Evolutionary conservation across 1,284 basidiomycete species (phyloP).

Genomic region (Ganoderma lucidum): DNA sequence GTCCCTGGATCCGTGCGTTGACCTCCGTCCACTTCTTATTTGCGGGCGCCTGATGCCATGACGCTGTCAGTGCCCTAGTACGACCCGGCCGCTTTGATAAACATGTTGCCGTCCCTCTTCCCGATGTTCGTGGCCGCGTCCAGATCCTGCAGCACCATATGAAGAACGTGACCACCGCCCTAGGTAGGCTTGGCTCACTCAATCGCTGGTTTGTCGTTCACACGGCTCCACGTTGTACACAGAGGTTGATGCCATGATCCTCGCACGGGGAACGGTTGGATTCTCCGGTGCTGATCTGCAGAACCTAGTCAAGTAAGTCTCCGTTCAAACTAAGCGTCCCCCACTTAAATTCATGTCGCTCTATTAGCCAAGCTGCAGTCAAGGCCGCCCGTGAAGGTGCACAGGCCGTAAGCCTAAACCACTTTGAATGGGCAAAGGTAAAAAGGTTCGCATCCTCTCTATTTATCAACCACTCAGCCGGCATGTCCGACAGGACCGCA

Average conservation of each 20-base stretch:
- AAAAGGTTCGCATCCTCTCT: constrained; percentile 5
- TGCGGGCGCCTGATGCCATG: constrained; percentile 9
- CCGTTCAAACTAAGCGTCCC: not conserved
- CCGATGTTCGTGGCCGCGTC: constrained; percentile 87
- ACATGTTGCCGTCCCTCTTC: constrained; percentile 88
- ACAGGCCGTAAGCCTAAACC: constrained; percentile 74
- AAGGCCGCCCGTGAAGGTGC: constrained; percentile 89
- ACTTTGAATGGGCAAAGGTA: constrained; percentile 97
- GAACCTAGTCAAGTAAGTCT: constrained; percentile 90
- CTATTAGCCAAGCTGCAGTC: constrained; percentile 82
- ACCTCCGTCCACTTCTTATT: constrained; percentile 1
- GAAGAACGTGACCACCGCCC: constrained; percentile 74
- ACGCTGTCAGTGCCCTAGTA: constrained; percentile 67
- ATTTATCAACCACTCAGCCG: not conserved
- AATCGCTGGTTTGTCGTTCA: constrained; percentile 18
- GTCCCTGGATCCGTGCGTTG: constrained; percentile 81
- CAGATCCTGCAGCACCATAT: constrained; percentile 93
- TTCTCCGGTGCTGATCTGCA: constrained; percentile 94
- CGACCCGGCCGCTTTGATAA: constrained; percentile 95
- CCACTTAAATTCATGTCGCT: constrained; percentile 15
- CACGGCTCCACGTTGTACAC: constrained; percentile 25
- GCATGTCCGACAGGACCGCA: constrained; percentile 71
- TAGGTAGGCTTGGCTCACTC: constrained; percentile 49
- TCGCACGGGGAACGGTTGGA: constrained; percentile 91
- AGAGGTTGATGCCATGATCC: constrained; percentile 84